phyloP scores from a whole-genome alignment of 2,329 filamentous ascomycete species.

The Clonostachys solani region DNA sequence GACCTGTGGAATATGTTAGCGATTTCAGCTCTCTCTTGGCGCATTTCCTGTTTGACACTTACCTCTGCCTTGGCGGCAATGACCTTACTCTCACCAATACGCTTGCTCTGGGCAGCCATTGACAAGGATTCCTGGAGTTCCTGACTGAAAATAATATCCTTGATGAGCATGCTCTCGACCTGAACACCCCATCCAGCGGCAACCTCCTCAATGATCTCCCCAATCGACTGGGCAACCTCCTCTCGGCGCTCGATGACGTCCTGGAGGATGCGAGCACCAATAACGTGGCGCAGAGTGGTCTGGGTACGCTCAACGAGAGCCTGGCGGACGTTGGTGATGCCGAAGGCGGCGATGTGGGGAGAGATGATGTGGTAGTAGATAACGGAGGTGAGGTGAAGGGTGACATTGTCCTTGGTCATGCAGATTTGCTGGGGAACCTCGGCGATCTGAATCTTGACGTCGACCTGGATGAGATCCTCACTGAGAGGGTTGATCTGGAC shows the following conservation, averaged over 20 bases:
- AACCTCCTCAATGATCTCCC: slow-evolving; percentile 96
- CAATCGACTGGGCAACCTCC: slow-evolving; percentile 91
- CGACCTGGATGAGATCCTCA: slow-evolving; percentile 84
- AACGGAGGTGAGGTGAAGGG: slow-evolving; percentile 86
- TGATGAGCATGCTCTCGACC: slow-evolving; percentile 98
- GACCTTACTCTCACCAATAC: slow-evolving; percentile 97
- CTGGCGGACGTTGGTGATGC: slow-evolving; percentile 89
- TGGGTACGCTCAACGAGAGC: slow-evolving; percentile 98
- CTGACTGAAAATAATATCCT: slow-evolving; percentile 96
- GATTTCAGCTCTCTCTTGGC: not conserved
- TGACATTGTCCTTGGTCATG: slow-evolving; percentile 99
- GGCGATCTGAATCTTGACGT: slow-evolving; percentile 99
- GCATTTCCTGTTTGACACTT: slow-evolving; percentile 3
- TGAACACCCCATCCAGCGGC: slow-evolving; percentile 91
- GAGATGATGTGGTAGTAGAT: slow-evolving; percentile 98
- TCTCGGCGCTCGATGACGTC: slow-evolving; percentile 98
- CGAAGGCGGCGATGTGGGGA: slow-evolving; percentile 95
- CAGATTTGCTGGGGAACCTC: slow-evolving; percentile 95
- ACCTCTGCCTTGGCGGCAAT: slow-evolving; percentile 91
- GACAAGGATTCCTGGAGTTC: slow-evolving; percentile 94
- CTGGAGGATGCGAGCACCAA: slow-evolving; percentile 91
- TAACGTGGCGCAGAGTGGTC: slow-evolving; percentile 93
- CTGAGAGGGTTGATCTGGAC: slow-evolving; percentile 97
- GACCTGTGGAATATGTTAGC: slow-evolving; percentile 43
- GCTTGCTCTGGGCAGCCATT: slow-evolving; percentile 98